These are phyloP conservation scores for Volvox carteri DNA, from an alignment of 163 green algal species.

Conservation along the genomic window DNA sequence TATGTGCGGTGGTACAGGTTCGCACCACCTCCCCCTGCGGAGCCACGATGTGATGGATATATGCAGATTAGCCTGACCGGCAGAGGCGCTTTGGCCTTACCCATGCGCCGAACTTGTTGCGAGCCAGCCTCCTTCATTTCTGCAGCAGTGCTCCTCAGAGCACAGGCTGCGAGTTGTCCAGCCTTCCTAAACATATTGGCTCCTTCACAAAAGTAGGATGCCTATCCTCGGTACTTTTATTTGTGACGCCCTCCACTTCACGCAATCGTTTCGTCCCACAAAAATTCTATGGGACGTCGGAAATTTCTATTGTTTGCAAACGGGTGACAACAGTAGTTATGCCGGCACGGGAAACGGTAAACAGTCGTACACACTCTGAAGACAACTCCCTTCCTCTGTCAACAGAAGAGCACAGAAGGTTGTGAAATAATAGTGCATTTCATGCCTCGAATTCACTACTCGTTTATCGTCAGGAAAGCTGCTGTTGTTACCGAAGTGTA, in stretches of 20 bases:
- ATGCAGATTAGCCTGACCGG: background rate
- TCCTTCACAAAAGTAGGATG: too few relatives aligned
- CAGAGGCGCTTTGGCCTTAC: background rate
- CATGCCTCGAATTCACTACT: too few relatives aligned
- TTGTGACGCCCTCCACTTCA: background rate
- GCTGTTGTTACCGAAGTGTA: too few relatives aligned
- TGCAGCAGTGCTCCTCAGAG: background rate
- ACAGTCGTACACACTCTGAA: background rate
- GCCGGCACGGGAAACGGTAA: background rate
- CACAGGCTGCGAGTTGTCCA: background rate
- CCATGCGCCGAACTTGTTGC: constrained; percentile 53
- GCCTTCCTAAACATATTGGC: constrained; percentile 26
- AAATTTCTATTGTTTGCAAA: background rate
- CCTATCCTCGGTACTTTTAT: too few relatives aligned
- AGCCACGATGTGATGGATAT: background rate
- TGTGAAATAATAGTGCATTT: too few relatives aligned
- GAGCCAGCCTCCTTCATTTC: constrained; percentile 4
- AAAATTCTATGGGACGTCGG: too few relatives aligned
- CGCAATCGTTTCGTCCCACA: background rate
- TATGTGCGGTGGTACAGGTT: constrained; percentile 49
- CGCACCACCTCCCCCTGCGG: constrained; percentile 52
- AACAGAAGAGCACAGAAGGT: too few relatives aligned
- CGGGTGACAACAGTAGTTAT: too few relatives aligned
- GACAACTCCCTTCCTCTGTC: too few relatives aligned
- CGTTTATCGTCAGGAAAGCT: too few relatives aligned